Evolutionary conservation across 179 eudicot species (phyloP).

Genomic region (Carnegiea gigantea): DNA sequence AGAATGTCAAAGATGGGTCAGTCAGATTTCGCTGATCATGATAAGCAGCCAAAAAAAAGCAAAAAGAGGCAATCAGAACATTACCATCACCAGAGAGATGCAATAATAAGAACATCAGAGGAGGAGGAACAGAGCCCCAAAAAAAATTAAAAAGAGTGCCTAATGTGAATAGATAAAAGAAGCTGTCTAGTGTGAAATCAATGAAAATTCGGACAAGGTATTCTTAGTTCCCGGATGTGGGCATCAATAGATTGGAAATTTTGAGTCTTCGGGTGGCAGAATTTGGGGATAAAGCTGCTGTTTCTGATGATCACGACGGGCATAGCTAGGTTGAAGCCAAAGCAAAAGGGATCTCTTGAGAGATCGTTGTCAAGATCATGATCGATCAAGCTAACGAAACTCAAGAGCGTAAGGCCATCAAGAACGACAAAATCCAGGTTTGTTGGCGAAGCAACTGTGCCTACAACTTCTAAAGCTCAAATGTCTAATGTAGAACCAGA

Average conservation of each 20-base stretch:
- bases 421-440: constrained; percentile 42
- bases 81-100: constrained; percentile 24
- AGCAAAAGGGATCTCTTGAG: constrained; percentile 31
- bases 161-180: constrained; percentile 31
- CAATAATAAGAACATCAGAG: constrained; percentile 26
- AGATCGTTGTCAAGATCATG: constrained; percentile 52
- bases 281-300: constrained; percentile 14
- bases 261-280: neutral
- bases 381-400: constrained; percentile 39
- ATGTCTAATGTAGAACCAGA: constrained; percentile 37
- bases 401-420: constrained; percentile 37
- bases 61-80: constrained; percentile 27
- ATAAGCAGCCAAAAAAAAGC: constrained; percentile 20
- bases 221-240: constrained; percentile 30
- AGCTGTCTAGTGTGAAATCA: constrained; percentile 37
- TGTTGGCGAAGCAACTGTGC: constrained; percentile 26
- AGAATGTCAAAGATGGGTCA: no score
- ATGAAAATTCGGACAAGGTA: constrained; percentile 28
- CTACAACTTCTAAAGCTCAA: constrained; percentile 15
- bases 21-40: constrained; percentile 26
- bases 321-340: constrained; percentile 21
- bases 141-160: constrained; percentile 33
- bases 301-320: constrained; percentile 17
- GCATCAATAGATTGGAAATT: neutral
- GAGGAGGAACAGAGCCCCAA: constrained; percentile 32